phyloP scores from a whole-genome alignment of 2,329 filamentous ascomycete species.

The Trichoderma citrinoviride region DNA sequence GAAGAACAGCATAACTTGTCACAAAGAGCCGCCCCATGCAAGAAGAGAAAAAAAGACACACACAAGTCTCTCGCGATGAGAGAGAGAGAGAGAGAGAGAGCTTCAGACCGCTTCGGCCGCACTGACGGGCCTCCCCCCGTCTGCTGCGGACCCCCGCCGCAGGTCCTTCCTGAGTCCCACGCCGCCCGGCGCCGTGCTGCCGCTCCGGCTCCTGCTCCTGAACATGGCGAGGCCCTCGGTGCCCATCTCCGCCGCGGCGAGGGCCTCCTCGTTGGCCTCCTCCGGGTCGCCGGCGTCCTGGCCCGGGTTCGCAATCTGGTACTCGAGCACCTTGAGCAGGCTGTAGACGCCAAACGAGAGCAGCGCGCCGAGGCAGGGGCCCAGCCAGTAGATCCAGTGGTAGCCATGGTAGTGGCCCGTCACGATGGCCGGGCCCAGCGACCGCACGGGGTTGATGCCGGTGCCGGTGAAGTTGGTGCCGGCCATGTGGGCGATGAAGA shows the following conservation, averaged over 20 bases:
- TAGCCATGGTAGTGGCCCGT: slow-evolving; percentile 42
- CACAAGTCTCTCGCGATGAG: background rate
- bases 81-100: no score
- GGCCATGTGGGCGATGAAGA: slow-evolving; percentile 59
- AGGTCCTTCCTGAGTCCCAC: background rate
- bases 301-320: slow-evolving; percentile 49
- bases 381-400: slow-evolving; percentile 58
- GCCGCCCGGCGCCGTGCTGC: background rate
- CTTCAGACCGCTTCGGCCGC: slow-evolving; percentile 9
- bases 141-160: background rate
- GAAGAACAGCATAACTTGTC: background rate
- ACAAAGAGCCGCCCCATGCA: no score
- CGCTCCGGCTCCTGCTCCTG: slow-evolving; percentile 10
- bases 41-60: no score
- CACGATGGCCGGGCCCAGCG: slow-evolving; percentile 49
- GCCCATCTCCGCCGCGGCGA: slow-evolving; percentile 3
- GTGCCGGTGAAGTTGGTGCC: slow-evolving; percentile 49
- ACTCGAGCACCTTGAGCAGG: slow-evolving; percentile 51
- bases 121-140: background rate
- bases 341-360: slow-evolving; percentile 51
- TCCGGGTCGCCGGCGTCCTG: slow-evolving; percentile 39
- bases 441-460: slow-evolving; percentile 50
- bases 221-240: background rate
- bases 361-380: slow-evolving; percentile 48
- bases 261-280: slow-evolving; percentile 10